Evolutionary conservation across 345 rosid genomes (phyloP), one percentile per base, ranked within the genome.

Genomic region (Hypericum androsaemum): DNA sequence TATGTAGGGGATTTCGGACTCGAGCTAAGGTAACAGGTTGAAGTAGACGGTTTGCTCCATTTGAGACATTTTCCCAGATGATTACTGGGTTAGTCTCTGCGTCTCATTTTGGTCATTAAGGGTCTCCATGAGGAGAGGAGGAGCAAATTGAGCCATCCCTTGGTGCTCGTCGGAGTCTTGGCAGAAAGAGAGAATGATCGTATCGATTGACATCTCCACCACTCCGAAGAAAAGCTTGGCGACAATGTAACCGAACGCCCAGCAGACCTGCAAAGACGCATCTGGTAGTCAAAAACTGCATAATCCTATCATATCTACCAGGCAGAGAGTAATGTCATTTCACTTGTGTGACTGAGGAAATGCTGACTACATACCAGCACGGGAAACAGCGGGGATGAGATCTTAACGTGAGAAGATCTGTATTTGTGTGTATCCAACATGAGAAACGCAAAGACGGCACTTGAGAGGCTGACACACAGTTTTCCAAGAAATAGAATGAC

Each of bases 141-240:
- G 98, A 1, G 98, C 98, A 52, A 76, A 89, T 60, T 83, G 98
- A 14, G 98, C 98, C 3, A 82, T 85, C 46, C 98, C 98, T 67
- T 92, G 85, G 75, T 92, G 88, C 79, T 92, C 96, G 59, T 92
- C 98, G 0, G 96, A 76, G 61, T 88, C 98, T 78, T 85, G 98
- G 60, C 98, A 92, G 71, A 78, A 92, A 7, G 98, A 92, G 38
- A 92, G 95, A 45, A 92, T 88, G 60, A 88, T 83, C 4, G 98
- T 83, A 64, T 92, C 96, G 7, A 92, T 83, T 0, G 98, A 84
- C 96, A 88, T 84, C 80, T 92, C 98, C 47, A 92, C 94, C 66
- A 90, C 96, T 0, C 81, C 84, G 47, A 92, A 92, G 89, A 92
- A 92, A 46, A 92, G 89, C 11, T 86, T 70, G 3, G 98, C 98